Evolutionary conservation across 2,329 filamentous ascomycete genomes (phyloP).

Genomic region (Cordyceps cateniannulata): DNA sequence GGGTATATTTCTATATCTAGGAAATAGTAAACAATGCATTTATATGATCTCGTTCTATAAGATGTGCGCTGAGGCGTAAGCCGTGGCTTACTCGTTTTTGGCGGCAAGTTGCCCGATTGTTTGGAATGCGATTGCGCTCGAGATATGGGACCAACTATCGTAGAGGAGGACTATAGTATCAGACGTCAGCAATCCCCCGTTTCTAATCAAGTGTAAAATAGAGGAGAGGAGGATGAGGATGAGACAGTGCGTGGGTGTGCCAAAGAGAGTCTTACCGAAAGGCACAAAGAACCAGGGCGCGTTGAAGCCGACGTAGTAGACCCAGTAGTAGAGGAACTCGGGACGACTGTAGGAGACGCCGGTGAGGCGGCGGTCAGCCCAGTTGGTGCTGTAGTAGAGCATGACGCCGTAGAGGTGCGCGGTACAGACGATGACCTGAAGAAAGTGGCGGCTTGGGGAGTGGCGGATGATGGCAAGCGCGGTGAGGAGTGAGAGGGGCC

Average conservation of each 20-base stretch:
- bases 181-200: neutral
- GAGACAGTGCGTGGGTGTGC: neutral
- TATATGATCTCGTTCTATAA: neutral
- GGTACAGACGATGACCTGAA: slow-evolving; percentile 45
- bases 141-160: slow-evolving; percentile 25
- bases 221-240: neutral
- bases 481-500: slow-evolving; percentile 49
- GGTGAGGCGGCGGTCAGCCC: slow-evolving; percentile 38
- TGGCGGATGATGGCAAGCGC: slow-evolving; percentile 38
- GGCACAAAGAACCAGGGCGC: slow-evolving; percentile 54
- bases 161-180: slow-evolving; percentile 24
- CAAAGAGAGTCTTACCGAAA: slow-evolving; percentile 37
- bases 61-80: neutral
- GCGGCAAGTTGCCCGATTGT: slow-evolving; percentile 9
- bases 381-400: slow-evolving; percentile 55
- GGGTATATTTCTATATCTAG: neutral
- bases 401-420: slow-evolving; percentile 56
- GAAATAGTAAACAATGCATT: slow-evolving; percentile 1
- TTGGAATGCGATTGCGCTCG: slow-evolving; percentile 20
- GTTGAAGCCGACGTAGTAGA: slow-evolving; percentile 57
- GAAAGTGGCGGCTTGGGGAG: slow-evolving; percentile 40
- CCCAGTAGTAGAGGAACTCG: slow-evolving; percentile 56
- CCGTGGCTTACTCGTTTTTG: slow-evolving; percentile 18
- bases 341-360: slow-evolving; percentile 49
- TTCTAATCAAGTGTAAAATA: neutral